phyloP scores from a whole-genome alignment of 768 basidiomycete species.

The Phaffia australis region DNA sequence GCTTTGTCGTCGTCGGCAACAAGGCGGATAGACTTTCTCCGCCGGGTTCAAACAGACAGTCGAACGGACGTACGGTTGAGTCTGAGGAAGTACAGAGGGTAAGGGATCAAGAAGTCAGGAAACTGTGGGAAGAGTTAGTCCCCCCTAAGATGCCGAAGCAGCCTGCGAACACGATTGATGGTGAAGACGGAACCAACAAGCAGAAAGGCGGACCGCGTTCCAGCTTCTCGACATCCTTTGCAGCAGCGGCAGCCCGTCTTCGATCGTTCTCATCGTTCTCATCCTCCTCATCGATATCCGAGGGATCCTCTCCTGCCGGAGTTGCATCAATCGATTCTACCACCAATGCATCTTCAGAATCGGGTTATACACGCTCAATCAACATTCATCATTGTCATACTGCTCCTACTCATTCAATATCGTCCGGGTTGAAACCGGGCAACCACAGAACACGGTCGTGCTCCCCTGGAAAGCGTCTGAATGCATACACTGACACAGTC shows the following conservation, averaged over 20 bases:
- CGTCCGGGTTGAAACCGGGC: conserved; percentile 5
- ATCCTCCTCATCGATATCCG: conserved; percentile 28
- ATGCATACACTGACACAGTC: conserved; percentile 51
- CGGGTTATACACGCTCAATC: conserved; percentile 2
- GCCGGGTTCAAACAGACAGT: conserved; percentile 16
- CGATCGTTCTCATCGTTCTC: conserved; percentile 34
- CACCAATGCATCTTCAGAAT: neutral
- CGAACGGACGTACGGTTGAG: conserved; percentile 23
- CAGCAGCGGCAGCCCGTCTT: conserved; percentile 15
- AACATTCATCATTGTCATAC: conserved; percentile 3
- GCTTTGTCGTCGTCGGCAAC: conserved; percentile 59
- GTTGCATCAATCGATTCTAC: neutral
- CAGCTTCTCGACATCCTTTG: neutral
- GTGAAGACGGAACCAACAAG: neutral
- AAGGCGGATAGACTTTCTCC: conserved; percentile 53
- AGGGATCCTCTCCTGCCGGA: conserved; percentile 3
- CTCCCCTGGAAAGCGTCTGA: conserved; percentile 48
- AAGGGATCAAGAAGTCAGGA: conserved; percentile 44
- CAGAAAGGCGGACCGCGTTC: neutral
- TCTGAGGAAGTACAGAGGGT: conserved; percentile 30
- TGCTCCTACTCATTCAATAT: conserved; percentile 25
- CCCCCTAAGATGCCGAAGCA: conserved; percentile 35
- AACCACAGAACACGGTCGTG: conserved; percentile 25
- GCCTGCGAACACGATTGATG: neutral
- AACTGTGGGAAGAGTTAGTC: conserved; percentile 52